phyloP scores from a whole-genome alignment of 2,329 filamentous ascomycete species.

The Fusarium scirpi region DNA sequence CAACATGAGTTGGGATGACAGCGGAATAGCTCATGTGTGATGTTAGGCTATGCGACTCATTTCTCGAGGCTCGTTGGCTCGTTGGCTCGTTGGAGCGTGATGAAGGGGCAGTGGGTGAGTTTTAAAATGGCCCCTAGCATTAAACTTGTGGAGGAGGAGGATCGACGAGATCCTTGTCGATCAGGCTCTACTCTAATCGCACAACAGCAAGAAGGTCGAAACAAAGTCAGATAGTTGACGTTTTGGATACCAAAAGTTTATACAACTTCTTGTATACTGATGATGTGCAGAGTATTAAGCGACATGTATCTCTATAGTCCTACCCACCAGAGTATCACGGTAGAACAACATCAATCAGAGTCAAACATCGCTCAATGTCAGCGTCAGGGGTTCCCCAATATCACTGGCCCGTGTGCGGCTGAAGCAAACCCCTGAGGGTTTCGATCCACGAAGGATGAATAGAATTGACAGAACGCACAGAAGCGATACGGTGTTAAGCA shows the following conservation, averaged over 20 bases:
- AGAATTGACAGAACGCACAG: conserved; percentile 8
- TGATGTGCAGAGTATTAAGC: background rate
- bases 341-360: background rate
- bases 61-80: background rate
- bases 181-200: background rate
- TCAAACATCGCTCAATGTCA: background rate
- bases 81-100: background rate
- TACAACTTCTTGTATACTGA: background rate
- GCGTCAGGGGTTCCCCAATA: background rate
- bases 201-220: background rate
- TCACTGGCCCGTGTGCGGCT: conserved; percentile 25
- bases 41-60: background rate
- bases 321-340: background rate
- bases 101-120: conserved; percentile 17
- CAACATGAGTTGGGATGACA: conserved; percentile 36
- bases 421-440: conserved; percentile 24
- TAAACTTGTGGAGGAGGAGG: conserved; percentile 27
- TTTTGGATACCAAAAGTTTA: background rate
- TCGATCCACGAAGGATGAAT: conserved; percentile 19
- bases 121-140: conserved; percentile 24
- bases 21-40: conserved; percentile 29
- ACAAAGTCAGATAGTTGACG: background rate
- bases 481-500: background rate
- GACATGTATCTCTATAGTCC: no score
- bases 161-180: conserved; percentile 37